phyloP scores from a whole-genome alignment of 2,329 filamentous ascomycete species.

The Xylariaceae sp. region DNA sequence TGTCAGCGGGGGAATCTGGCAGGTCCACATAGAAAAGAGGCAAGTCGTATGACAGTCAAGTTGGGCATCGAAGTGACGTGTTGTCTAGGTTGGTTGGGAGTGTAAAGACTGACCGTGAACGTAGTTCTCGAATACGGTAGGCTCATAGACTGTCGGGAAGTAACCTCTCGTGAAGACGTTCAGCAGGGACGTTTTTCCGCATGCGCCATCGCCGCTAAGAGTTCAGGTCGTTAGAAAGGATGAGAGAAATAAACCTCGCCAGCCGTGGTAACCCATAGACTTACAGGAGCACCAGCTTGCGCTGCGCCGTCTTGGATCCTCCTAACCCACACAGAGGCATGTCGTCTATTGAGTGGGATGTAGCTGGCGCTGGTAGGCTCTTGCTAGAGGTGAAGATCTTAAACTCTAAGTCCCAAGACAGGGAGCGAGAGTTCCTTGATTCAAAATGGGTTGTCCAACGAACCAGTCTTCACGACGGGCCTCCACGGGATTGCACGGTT shows the following conservation, averaged over 20 bases:
- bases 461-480: no score
- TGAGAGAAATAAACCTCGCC: background rate
- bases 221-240: constrained; percentile 13
- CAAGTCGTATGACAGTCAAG: no score
- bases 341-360: background rate
- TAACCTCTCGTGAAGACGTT: constrained; percentile 99
- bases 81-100: no score
- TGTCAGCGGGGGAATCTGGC: no score
- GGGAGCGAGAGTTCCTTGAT: no score
- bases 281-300: constrained; percentile 91
- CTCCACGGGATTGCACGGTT: no score
- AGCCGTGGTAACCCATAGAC: constrained; percentile 29
- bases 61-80: no score
- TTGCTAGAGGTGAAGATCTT: background rate
- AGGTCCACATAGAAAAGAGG: no score
- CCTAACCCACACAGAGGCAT: constrained; percentile 50
- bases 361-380: background rate
- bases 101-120: constrained; percentile 68
- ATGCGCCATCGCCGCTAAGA: constrained; percentile 83
- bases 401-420: no score
- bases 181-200: constrained; percentile 91
- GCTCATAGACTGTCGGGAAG: constrained; percentile 97
- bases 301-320: constrained; percentile 79
- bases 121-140: constrained; percentile 98
- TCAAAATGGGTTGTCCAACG: no score